These are phyloP conservation scores for Leccinum uliginosum DNA, from an alignment of 768 basidiomycete species.

Conservation along the genomic window DNA sequence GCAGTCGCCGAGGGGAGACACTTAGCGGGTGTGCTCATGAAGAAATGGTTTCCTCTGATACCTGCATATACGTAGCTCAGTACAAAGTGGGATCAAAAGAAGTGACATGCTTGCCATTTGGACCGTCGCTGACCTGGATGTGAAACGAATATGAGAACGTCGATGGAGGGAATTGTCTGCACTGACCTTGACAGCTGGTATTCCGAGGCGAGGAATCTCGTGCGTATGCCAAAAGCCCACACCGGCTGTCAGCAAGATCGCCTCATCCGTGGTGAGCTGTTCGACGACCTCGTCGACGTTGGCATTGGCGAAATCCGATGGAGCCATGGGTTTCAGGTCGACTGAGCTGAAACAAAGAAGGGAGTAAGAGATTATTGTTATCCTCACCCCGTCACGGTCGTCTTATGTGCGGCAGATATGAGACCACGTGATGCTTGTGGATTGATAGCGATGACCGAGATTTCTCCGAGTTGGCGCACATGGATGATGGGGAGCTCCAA, in stretches of 20 bases:
- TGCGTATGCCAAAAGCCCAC: slow-evolving; percentile 79
- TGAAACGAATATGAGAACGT: slow-evolving; percentile 2
- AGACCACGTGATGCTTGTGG: slow-evolving; percentile 17
- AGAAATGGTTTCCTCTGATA: slow-evolving; percentile 70
- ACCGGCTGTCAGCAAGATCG: slow-evolving; percentile 66
- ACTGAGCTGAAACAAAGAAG: slow-evolving; percentile 5
- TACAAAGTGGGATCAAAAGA: not conserved
- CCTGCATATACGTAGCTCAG: slow-evolving; percentile 24
- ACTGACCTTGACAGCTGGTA: slow-evolving; percentile 64
- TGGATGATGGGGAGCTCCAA: not conserved
- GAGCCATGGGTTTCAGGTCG: slow-evolving; percentile 41
- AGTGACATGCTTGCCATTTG: slow-evolving; percentile 50
- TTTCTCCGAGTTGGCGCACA: slow-evolving; percentile 7
- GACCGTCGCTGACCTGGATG: slow-evolving; percentile 68
- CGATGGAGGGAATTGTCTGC: slow-evolving; percentile 1
- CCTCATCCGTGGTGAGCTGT: slow-evolving; percentile 69
- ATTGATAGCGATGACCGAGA: slow-evolving; percentile 5
- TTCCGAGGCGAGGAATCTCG: slow-evolving; percentile 55
- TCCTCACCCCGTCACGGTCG: not conserved
- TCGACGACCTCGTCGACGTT: slow-evolving; percentile 58
- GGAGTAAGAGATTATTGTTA: not conserved
- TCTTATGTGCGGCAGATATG: slow-evolving; percentile 6
- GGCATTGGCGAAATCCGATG: slow-evolving; percentile 66
- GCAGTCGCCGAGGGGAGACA: slow-evolving; percentile 73
- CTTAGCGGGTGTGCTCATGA: slow-evolving; percentile 79